Conservation (phyloP, 495 filamentous ascomycete genomes). For the Letharia columbiana region DNA sequence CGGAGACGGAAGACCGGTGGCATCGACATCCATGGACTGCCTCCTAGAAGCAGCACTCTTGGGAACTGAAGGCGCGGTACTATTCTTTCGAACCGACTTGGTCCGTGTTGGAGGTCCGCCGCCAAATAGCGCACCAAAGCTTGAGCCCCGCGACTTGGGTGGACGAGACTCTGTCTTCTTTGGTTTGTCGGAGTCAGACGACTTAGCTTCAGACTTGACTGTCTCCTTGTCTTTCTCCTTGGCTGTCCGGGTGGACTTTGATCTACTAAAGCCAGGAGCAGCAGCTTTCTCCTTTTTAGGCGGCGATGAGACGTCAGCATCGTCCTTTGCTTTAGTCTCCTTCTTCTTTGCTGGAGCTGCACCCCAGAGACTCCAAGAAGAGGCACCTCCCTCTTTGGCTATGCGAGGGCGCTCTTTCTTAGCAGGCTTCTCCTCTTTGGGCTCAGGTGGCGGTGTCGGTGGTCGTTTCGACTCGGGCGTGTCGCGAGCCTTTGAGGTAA, state of each 20-base stretch:
- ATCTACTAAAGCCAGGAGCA: constrained; percentile 34
- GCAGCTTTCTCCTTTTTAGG: constrained; percentile 28
- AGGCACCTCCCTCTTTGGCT: constrained; percentile 39
- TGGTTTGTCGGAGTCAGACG: constrained; percentile 48
- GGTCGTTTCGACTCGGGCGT: constrained; percentile 32
- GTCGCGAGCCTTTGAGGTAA: constrained; percentile 18
- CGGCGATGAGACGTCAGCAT: constrained; percentile 23
- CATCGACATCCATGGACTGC: constrained; percentile 44
- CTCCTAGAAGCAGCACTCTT: constrained; percentile 36
- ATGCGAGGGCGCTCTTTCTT: constrained; percentile 54
- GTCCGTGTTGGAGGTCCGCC: constrained; percentile 40
- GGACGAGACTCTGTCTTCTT: constrained; percentile 32
- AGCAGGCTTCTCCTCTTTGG: constrained; percentile 36
- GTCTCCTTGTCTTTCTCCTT: constrained; percentile 43
- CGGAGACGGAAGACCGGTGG: constrained; percentile 42
- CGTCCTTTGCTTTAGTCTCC: constrained; percentile 33
- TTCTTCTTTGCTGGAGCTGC: constrained; percentile 44
- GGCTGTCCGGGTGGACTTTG: constrained; percentile 44
- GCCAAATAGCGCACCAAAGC: constrained; percentile 41
- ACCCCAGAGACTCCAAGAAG: constrained; percentile 55
- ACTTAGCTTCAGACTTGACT: constrained; percentile 41
- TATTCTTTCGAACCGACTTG: constrained; percentile 41
- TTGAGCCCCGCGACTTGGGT: constrained; percentile 23
- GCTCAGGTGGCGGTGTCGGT: constrained; percentile 48
- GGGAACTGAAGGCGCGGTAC: constrained; percentile 30